A percentile compares a stretch with the other conserved stretches of the same genome.
Evolutionary conservation across 257 asterid genomes (phyloP).

Genomic region (Hygrophila difformis): DNA sequence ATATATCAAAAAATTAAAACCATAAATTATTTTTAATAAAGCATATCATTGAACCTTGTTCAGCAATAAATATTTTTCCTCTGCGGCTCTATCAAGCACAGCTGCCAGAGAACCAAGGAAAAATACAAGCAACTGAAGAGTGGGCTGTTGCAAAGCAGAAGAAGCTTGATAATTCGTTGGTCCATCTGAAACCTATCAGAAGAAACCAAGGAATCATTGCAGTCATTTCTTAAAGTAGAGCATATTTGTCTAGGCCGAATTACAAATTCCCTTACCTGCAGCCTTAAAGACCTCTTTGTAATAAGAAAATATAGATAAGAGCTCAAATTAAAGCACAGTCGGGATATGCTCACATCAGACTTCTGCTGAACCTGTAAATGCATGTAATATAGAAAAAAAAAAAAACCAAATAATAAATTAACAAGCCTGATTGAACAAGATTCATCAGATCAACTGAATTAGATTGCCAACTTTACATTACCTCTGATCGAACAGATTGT

Average conservation of each 20-base stretch:
- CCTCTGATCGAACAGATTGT: slow-evolving; percentile 56
- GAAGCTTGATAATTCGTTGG: slow-evolving; percentile 36
- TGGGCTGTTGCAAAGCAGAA: slow-evolving; percentile 68
- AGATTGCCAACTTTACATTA: slow-evolving; percentile 19
- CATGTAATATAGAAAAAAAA: slow-evolving; percentile 11
- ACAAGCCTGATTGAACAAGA: neutral
- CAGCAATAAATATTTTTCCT: slow-evolving; percentile 74
- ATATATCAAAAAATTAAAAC: slow-evolving; percentile 8
- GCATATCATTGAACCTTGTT: slow-evolving; percentile 49
- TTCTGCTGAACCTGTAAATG: slow-evolving; percentile 50
- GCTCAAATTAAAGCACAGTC: slow-evolving; percentile 87
- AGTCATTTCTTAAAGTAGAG: slow-evolving; percentile 8
- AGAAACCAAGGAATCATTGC: slow-evolving; percentile 11
- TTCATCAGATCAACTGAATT: slow-evolving; percentile 1
- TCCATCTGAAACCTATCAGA: slow-evolving; percentile 59
- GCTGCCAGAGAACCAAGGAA: slow-evolving; percentile 56
- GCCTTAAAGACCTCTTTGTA: slow-evolving; percentile 61
- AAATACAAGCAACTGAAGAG: slow-evolving; percentile 46
- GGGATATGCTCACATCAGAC: slow-evolving; percentile 56
- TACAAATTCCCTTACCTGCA: slow-evolving; percentile 47
- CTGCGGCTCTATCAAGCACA: slow-evolving; percentile 68
- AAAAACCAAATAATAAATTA: neutral
- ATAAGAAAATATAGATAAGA: slow-evolving; percentile 83
- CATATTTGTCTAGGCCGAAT: slow-evolving; percentile 5
- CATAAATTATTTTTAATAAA: slow-evolving; percentile 4